Conservation (phyloP, 352 stramenopile species). For the Globisporangium radiosum region DNA sequence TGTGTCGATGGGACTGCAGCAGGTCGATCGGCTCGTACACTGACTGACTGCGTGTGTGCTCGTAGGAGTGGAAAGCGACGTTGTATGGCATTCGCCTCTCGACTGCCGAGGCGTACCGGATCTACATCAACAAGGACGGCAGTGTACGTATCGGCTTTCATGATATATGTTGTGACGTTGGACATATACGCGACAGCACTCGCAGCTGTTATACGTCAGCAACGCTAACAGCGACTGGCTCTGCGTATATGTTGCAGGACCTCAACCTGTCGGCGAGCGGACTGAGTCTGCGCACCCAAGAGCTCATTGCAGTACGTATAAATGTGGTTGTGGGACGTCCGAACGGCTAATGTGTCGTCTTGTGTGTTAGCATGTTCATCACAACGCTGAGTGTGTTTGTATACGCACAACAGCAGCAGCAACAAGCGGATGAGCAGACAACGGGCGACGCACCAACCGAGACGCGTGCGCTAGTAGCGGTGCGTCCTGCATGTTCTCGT, state of each 20-base stretch:
- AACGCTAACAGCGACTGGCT: not conserved
- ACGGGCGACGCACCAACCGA: too few relatives aligned
- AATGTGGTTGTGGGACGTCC: too few relatives aligned
- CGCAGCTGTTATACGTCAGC: not conserved
- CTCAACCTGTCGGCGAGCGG: constrained; percentile 6
- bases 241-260: not conserved
- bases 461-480: too few relatives aligned
- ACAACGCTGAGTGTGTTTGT: not conserved
- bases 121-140: constrained; percentile 81
- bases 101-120: constrained; percentile 67
- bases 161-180: too few relatives aligned
- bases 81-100: constrained; percentile 54
- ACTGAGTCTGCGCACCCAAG: constrained; percentile 12
- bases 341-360: too few relatives aligned
- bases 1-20: not conserved
- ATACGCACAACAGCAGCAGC: too few relatives aligned
- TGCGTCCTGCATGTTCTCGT: too few relatives aligned
- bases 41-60: not conserved
- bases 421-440: too few relatives aligned
- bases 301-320: constrained; percentile 4
- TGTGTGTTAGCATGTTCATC: too few relatives aligned
- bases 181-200: too few relatives aligned
- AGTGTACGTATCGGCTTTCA: constrained; percentile 24
- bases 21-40: too few relatives aligned
- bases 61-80: constrained; percentile 36